Evolutionary conservation across 176 grass and related monocot genomes (phyloP), one percentile per base, ranked within the genome.

Genomic region (Guadua angustifolia): DNA sequence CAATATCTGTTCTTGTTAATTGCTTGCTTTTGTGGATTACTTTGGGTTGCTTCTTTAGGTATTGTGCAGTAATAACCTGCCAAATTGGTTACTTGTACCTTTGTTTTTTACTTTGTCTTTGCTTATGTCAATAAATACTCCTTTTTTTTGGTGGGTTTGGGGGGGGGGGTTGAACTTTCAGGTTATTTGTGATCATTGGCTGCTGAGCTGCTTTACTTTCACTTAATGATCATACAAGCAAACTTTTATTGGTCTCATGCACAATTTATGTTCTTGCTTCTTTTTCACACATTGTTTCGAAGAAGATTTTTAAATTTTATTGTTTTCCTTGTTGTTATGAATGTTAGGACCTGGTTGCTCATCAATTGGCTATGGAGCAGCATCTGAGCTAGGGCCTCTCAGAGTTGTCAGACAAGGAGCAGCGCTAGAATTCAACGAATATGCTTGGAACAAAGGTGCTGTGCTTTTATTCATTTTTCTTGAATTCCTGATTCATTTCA

Each of bases 401-500:
- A 92, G 80, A 69, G 89, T 97, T 15, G 78, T 33, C 21, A 83
- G 24, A 79, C 57, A 88, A 69, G 92, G 89, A 73, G 69, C 88
- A 75, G 83, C 79, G 16, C 85, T 97, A 21, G 85, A 88, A 75
- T 94, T 90, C 82, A 92, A 97, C 74, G 63, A 69, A 79, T 92
- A 97, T 80, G 89, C 92, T 39, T 97, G 92, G 94, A 90, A 92
- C 85, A 76, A 94, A 87, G 94, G 94, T 97, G 71, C 6, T 78
- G 24, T 59, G 9, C 6, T 52, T 74, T 44, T 17, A 33, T 61
- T 19, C 29, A 45, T 69, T 69, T 25, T 59, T 77, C 69, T 17
- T 72, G 46, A 69, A 46, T 69, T 78, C 15, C 1, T 69, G 16
- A 2, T 60, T 73, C 18, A 74, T 71, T 58, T 85, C 21, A 10